phyloP scores from a whole-genome alignment of 1,139 yeast species.

The Sugiyamaella neomexicana region DNA sequence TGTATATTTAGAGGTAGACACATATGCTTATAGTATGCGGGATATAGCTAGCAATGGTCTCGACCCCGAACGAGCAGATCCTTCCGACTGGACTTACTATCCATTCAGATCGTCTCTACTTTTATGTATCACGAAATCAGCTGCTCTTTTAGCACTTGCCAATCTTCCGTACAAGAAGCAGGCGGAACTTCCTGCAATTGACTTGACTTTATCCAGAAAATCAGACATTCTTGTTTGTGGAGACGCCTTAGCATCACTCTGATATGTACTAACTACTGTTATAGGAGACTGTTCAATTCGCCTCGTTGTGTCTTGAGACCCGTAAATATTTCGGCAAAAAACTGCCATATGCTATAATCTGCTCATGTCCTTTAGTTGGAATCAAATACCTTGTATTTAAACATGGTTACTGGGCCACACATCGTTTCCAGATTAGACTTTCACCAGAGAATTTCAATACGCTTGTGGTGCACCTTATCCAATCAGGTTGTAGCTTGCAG shows the following conservation, averaged over 20 bases:
- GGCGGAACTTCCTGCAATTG: not conserved
- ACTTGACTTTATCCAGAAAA: conserved; percentile 8
- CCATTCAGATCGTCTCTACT: conserved; percentile 10
- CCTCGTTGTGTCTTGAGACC: conserved; percentile 7
- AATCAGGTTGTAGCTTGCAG: conserved; percentile 12
- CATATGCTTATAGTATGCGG: conserved; percentile 13
- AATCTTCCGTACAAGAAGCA: not conserved
- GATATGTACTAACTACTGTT: not conserved
- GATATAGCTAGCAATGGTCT: conserved; percentile 11
- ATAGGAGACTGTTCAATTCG: conserved; percentile 10
- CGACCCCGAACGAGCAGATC: conserved; percentile 10
- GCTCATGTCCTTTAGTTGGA: conserved; percentile 22
- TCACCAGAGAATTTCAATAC: not conserved
- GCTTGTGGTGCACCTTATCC: not conserved
- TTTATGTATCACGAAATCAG: conserved; percentile 1
- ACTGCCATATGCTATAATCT: conserved; percentile 21
- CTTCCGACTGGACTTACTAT: conserved; percentile 13
- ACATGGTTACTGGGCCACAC: conserved; percentile 10
- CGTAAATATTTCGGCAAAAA: conserved; percentile 5
- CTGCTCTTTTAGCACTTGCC: conserved; percentile 4
- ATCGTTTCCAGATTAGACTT: conserved; percentile 9
- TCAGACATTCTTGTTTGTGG: conserved; percentile 13
- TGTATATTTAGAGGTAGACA: conserved; percentile 5
- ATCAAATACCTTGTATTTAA: conserved; percentile 20
- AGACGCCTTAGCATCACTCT: not conserved